Base-by-base conservation (phyloP, 768 basidiomycete species). In the Agaricus subrufescens region DNA sequence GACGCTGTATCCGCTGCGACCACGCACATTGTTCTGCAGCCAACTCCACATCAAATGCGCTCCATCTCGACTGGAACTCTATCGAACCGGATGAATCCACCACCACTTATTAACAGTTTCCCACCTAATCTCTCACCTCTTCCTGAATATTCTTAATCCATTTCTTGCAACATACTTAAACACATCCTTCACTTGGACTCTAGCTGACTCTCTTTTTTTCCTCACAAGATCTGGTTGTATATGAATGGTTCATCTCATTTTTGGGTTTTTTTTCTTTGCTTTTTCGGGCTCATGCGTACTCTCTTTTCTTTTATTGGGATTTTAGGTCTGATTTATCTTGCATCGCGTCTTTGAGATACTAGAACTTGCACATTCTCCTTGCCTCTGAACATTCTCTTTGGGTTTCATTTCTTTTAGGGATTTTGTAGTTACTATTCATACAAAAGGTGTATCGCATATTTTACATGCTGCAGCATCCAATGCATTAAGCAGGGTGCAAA, bases 401-500 rank as follows among this genome's bases (percentile, higher is more conserved):
- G 60, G 49, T 47, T 59, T 62, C 51, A 23, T 57, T 51, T 23
- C 19, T 57, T 57, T 50, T 48, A 50, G 60, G 60, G 61, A 60
- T 62, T 57, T 56, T 64, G 59, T 62, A 63, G 59, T 65, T 64
- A 63, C 58, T 65, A 59, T 57, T 71, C 64, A 73, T 62, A 58
- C 62, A 57, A 77, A 73, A 53, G 62, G 60, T 68, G 75, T 73
- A 65, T 74, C 68, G 64, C 84, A 86, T 56, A 82, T 67, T 47
- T 61, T 70, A 66, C 84, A 86, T 39, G 66, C 59, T 43, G 64
- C 42, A 12, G 68, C 74, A 50, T 76, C 77, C 12, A 67, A 47
- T 5, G 72, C 64, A 65, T 89, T 88, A 15, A 70, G 68, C 61
- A 76, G 85, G 8, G 86, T 89, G 69, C 87, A 91, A 8, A 63